Conservation (phyloP, 1,139 yeast species). For the Blastobotrys illinoisensis region DNA sequence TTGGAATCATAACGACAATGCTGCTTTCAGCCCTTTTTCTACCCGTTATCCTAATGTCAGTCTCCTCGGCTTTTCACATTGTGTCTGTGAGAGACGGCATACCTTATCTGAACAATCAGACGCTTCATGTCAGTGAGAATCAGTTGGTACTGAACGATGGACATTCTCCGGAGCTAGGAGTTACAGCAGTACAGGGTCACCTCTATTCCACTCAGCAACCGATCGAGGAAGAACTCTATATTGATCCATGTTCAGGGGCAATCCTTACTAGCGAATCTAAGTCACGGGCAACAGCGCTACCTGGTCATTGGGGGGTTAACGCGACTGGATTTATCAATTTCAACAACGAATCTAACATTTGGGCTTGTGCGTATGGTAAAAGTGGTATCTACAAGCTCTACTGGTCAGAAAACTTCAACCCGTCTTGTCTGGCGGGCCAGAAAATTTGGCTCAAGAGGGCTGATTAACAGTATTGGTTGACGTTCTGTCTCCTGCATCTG, state of each 20-base stretch:
- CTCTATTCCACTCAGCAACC: background rate
- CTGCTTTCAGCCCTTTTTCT: background rate
- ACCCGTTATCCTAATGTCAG: background rate
- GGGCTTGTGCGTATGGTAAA: slow-evolving; percentile 9
- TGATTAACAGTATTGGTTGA: no score
- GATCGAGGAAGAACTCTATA: background rate
- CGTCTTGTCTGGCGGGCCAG: background rate
- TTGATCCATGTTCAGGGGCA: background rate
- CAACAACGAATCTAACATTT: background rate
- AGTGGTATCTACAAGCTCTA: slow-evolving; percentile 6
- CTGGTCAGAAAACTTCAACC: background rate
- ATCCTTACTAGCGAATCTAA: background rate
- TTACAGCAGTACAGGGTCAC: background rate
- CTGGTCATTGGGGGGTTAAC: background rate
- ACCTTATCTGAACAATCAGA: slow-evolving; percentile 3
- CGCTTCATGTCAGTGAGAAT: background rate
- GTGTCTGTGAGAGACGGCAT: background rate
- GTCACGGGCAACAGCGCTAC: background rate
- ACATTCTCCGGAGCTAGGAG: background rate
- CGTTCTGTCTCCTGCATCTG: no score
- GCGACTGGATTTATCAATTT: background rate
- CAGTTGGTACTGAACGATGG: slow-evolving; percentile 5
- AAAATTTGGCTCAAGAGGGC: background rate
- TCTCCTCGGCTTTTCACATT: background rate
- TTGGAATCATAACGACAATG: background rate